Percentiles rank a stretch among this genome's conserved stretches.
Conservation (phyloP, 345 rosid genomes). For the Tarenaya hassleriana region DNA sequence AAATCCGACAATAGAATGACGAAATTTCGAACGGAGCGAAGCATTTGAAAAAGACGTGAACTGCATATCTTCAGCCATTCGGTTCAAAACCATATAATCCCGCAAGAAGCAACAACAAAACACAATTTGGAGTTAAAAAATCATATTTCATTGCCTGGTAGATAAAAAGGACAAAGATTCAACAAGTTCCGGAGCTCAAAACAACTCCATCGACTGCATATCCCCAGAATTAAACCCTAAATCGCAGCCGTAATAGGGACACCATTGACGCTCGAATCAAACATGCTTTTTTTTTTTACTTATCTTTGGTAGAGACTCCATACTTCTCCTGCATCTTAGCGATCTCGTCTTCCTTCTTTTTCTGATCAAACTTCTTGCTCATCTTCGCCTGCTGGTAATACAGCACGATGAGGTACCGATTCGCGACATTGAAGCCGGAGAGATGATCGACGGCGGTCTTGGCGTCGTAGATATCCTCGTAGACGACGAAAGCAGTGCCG, state of each 20-base stretch:
- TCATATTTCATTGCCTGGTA: conserved; percentile 14
- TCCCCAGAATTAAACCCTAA: conserved; percentile 22
- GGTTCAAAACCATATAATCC: conserved; percentile 8
- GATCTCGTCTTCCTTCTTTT: conserved; percentile 85
- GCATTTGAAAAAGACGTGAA: no score
- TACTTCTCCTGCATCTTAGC: conserved; percentile 88
- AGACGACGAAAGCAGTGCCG: conserved; percentile 90
- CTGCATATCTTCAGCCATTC: not conserved
- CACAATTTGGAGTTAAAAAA: conserved; percentile 3
- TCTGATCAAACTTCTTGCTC: conserved; percentile 91
- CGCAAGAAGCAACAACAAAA: not conserved
- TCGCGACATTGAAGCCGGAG: conserved; percentile 97
- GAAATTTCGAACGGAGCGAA: no score
- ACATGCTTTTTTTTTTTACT: conserved; percentile 28
- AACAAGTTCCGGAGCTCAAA: conserved; percentile 15
- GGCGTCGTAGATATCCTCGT: conserved; percentile 96
- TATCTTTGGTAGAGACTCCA: conserved; percentile 81
- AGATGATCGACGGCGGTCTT: conserved; percentile 96
- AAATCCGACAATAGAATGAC: no score
- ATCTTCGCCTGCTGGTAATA: conserved; percentile 92
- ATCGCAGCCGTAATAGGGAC: not conserved
- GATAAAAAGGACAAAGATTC: conserved; percentile 2
- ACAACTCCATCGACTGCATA: not conserved
- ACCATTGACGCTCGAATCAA: conserved; percentile 1
- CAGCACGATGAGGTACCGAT: conserved; percentile 76